Percentiles rank a stretch among this genome's conserved stretches.
Conservation (phyloP, 768 basidiomycete species). For the Sutorius australiensis region DNA sequence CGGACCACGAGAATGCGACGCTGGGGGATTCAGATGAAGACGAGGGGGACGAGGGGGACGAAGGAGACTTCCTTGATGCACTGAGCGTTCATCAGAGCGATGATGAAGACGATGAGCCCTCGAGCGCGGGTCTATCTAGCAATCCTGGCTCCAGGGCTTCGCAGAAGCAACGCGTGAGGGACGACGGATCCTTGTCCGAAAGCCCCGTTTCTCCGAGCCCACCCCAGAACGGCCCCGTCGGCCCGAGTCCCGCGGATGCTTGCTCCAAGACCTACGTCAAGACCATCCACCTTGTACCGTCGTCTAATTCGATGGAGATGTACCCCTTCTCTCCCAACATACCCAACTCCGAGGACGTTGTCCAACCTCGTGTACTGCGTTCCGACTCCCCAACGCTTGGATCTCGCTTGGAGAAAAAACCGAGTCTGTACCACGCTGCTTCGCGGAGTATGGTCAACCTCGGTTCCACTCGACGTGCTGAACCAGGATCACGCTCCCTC, state of each 20-base stretch:
- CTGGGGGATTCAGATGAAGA: slow-evolving; percentile 34
- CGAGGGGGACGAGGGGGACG: slow-evolving; percentile 33
- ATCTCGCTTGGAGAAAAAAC: slow-evolving; percentile 22
- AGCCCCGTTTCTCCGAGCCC: slow-evolving; percentile 4
- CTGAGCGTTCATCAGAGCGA: slow-evolving; percentile 36
- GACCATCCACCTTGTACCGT: slow-evolving; percentile 1
- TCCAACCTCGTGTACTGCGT: not conserved
- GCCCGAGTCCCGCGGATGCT: slow-evolving; percentile 1
- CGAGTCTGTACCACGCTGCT: slow-evolving; percentile 53
- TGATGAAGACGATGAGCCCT: slow-evolving; percentile 32
- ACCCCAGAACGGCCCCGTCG: not conserved
- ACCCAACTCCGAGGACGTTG: slow-evolving; percentile 3
- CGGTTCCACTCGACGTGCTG: slow-evolving; percentile 28
- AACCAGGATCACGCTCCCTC: slow-evolving; percentile 18
- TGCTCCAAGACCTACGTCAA: slow-evolving; percentile 9
- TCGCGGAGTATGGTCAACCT: slow-evolving; percentile 68
- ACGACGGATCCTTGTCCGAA: not conserved
- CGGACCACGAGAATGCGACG: slow-evolving; percentile 19
- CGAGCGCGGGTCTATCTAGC: slow-evolving; percentile 18
- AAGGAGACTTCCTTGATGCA: slow-evolving; percentile 35
- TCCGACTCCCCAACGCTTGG: slow-evolving; percentile 5
- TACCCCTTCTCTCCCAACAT: slow-evolving; percentile 20
- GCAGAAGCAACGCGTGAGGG: slow-evolving; percentile 13
- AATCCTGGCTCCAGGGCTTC: not conserved
- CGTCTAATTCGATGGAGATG: slow-evolving; percentile 7